Base-by-base conservation (phyloP, 2,329 filamentous ascomycete genomes). In the Colletotrichum spaethianum region DNA sequence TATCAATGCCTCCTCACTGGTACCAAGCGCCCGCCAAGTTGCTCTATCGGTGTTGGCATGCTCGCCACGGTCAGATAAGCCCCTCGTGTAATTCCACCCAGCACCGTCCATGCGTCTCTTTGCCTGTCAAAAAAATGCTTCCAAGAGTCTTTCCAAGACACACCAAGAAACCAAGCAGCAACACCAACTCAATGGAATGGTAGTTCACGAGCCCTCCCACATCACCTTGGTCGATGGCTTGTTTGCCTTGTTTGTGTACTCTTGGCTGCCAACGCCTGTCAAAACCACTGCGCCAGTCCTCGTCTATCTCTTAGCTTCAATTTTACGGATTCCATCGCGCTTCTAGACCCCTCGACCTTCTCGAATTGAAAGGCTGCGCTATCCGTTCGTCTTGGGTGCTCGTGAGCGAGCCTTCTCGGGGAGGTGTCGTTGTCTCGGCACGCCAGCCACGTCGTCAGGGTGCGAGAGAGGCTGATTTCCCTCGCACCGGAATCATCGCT, bases 11-110 rank as follows among this genome's bases (percentile, higher is more conserved):
- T 70, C 53, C 40, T 42, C 20, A 72, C 53, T 72, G 70, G 70
- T 70, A 72, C 70, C 70, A 72, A 72, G 70, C 36, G 18, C 36
- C 50, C 53, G 70, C 70, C 70, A 72, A 72, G 70, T 72, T 72
- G 65, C 7, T 59, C 42, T 70, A 70, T 72, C 59, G 70, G 44
- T 72, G 60, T 72, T 72, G 70, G 70, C 70, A 64, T 46, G 44
- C 60, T 60, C 31, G 44, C 70, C 70, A 72, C 53, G 31, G 14
- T 38, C 36, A 70, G 66, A 72, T 69, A 60, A 64, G 20, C 33
- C 64, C 59, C 65, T n/a, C 23, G 36, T 18, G 26, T 36, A 40
- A 20, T 44, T 36, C 48, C 40, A 23, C 59, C 40, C 16, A 23
- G 8, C 55, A 11, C 40, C 55, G 6, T 33, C 46, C 23, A 26